Percentiles rank a stretch among this genome's conserved stretches.
Evolutionary conservation across 352 stramenopile species (phyloP).

Genomic region (Phytophthora cajani): DNA sequence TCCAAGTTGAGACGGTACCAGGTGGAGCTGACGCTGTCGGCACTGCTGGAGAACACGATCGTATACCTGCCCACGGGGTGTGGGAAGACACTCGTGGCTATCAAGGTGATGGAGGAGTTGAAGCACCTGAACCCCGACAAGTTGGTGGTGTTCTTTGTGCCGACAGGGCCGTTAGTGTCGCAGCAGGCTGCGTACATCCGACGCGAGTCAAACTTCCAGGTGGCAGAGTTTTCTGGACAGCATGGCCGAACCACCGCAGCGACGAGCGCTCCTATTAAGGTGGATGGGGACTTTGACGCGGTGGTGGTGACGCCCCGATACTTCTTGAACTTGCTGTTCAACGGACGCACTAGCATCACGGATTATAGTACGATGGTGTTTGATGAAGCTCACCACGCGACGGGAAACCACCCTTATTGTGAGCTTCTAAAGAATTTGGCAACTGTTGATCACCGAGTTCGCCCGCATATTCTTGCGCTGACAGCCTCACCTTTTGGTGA

Average conservation of each 20-base stretch:
- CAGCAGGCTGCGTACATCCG: conserved; percentile 78
- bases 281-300: conserved; percentile 41
- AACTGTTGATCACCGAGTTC: conserved; percentile 21
- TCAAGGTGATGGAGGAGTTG: conserved; percentile 76
- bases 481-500: conserved; percentile 82
- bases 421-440: conserved; percentile 57
- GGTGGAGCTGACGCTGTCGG: conserved; percentile 69
- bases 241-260: conserved; percentile 26
- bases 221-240: conserved; percentile 67
- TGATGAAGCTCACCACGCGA: conserved; percentile 83
- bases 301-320: conserved; percentile 76
- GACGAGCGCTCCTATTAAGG: conserved; percentile 19
- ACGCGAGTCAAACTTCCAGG: conserved; percentile 64
- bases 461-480: conserved; percentile 67
- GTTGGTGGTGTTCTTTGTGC: conserved; percentile 75
- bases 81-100: conserved; percentile 79
- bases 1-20: conserved; percentile 70
- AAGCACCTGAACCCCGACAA: conserved; percentile 61
- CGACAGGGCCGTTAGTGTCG: conserved; percentile 74
- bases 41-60: conserved; percentile 81
- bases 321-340: conserved; percentile 68
- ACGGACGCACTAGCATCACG: conserved; percentile 40
- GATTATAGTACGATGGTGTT: conserved; percentile 82
- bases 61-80: conserved; percentile 82
- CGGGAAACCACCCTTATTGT: conserved; percentile 65